phyloP scores from a whole-genome alignment of 805 yeast genomes.

The Lachancea nothofagi region DNA sequence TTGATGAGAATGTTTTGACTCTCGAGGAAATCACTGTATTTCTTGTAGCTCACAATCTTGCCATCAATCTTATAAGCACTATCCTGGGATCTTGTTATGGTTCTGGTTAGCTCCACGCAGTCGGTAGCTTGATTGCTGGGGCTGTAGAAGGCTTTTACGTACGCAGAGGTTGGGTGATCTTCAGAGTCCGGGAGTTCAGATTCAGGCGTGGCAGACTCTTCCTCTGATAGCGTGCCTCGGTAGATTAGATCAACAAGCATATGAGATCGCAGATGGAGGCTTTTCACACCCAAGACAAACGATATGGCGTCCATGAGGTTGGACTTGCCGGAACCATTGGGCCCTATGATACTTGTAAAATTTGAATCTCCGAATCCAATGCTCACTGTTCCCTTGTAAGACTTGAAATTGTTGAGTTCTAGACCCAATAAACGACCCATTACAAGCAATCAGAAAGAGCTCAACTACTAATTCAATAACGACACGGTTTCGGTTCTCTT shows the following conservation, averaged over 20 bases:
- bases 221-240: constrained; percentile 48
- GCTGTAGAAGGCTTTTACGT: constrained; percentile 67
- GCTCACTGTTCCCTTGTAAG: constrained; percentile 69
- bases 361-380: constrained; percentile 78
- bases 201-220: constrained; percentile 6
- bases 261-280: constrained; percentile 68
- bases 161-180: constrained; percentile 42
- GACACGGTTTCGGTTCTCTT: too few relatives aligned
- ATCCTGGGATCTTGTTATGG: constrained; percentile 51
- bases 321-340: constrained; percentile 98
- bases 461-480: background rate
- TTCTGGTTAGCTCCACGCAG: constrained; percentile 55
- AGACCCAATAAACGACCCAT: constrained; percentile 84
- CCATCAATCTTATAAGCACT: constrained; percentile 67
- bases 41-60: constrained; percentile 51
- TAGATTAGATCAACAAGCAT: constrained; percentile 73
- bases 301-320: constrained; percentile 97
- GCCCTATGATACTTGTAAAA: constrained; percentile 91
- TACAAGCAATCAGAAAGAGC: too few relatives aligned
- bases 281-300: constrained; percentile 82
- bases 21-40: constrained; percentile 62
- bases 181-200: constrained; percentile 15
- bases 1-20: constrained; percentile 77
- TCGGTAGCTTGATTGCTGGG: constrained; percentile 42
- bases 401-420: constrained; percentile 83